Percentiles rank a stretch among this genome's conserved stretches.
These are phyloP conservation scores for Microbotryum saponariae DNA, from an alignment of 1,284 basidiomycete genomes.

Conservation along the genomic window DNA sequence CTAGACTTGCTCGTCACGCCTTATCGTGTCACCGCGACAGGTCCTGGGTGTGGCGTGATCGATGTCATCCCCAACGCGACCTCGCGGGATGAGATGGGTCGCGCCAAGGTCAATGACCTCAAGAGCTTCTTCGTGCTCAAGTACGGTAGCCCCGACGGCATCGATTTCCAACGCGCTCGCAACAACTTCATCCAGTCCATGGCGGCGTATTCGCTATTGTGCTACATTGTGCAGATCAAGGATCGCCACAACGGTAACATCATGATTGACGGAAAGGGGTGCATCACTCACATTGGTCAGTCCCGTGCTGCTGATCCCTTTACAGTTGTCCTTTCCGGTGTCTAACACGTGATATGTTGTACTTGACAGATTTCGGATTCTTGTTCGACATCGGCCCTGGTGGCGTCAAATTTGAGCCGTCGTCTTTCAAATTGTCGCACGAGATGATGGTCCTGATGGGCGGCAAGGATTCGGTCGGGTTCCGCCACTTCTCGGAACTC, in stretches of 20 bases:
- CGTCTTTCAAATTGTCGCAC: conserved; percentile 94
- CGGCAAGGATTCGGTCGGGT: conserved; percentile 84
- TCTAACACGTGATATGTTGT: conserved; percentile 11
- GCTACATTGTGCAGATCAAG: conserved; percentile 95
- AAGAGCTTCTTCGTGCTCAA: conserved; percentile 90
- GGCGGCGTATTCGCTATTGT: conserved; percentile 98
- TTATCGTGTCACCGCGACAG: conserved; percentile 95
- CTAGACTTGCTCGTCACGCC: conserved; percentile 89
- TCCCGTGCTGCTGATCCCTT: conserved; percentile 2
- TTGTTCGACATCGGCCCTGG: conserved; percentile 76
- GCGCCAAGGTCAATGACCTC: conserved; percentile 94
- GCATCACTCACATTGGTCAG: conserved; percentile 86
- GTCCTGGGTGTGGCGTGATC: conserved; percentile 96
- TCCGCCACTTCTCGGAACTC: conserved; percentile 84
- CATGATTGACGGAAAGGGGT: conserved; percentile 95
- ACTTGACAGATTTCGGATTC: conserved; percentile 80
- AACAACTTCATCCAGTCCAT: conserved; percentile 97
- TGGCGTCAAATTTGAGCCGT: conserved; percentile 94
- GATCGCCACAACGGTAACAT: conserved; percentile 98
- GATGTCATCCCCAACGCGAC: conserved; percentile 98
- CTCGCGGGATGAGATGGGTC: conserved; percentile 97
- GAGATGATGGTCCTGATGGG: conserved; percentile 99
- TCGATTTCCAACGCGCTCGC: conserved; percentile 85
- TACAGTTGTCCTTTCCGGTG: not conserved
- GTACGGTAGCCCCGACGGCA: conserved; percentile 81